These are phyloP conservation scores for Epichloe sibirici DNA, from an alignment of 2,329 filamentous ascomycete species.

Conservation along the genomic window DNA sequence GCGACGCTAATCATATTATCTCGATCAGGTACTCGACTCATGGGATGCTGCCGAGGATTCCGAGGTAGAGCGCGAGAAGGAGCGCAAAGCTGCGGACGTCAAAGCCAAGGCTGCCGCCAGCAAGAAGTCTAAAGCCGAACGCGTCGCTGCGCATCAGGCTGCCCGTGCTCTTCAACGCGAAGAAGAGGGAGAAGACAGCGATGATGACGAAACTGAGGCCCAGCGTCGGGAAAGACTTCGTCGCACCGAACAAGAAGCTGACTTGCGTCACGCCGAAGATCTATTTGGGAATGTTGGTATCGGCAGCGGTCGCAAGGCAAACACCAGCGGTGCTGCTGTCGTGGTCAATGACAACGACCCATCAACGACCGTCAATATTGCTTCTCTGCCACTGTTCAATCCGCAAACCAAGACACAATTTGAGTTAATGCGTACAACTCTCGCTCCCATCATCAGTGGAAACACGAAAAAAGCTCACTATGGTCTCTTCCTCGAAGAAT, in stretches of 20 bases:
- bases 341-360: conserved; percentile 63
- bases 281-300: conserved; percentile 71
- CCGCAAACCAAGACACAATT: conserved; percentile 82
- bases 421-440: conserved; percentile 59
- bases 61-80: conserved; percentile 92
- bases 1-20: conserved; percentile 1
- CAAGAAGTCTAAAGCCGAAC: conserved; percentile 81
- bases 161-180: conserved; percentile 40
- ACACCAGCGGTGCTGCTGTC: conserved; percentile 52
- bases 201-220: conserved; percentile 63
- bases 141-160: conserved; percentile 68
- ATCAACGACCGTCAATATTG: conserved; percentile 68
- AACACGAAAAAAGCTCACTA: conserved; percentile 88
- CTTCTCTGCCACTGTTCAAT: conserved; percentile 72
- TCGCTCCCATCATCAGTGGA: conserved; percentile 64
- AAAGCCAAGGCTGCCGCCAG: conserved; percentile 84
- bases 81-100: conserved; percentile 69
- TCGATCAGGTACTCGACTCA: conserved; percentile 68
- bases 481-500: conserved; percentile 78
- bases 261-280: conserved; percentile 81
- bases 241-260: conserved; percentile 72
- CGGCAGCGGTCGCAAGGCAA: conserved; percentile 51
- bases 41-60: conserved; percentile 98
- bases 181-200: conserved; percentile 42
- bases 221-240: conserved; percentile 62